These are phyloP conservation scores for Hygrophoropsis aurantiaca DNA, from an alignment of 768 basidiomycete genomes.

Conservation along the genomic window DNA sequence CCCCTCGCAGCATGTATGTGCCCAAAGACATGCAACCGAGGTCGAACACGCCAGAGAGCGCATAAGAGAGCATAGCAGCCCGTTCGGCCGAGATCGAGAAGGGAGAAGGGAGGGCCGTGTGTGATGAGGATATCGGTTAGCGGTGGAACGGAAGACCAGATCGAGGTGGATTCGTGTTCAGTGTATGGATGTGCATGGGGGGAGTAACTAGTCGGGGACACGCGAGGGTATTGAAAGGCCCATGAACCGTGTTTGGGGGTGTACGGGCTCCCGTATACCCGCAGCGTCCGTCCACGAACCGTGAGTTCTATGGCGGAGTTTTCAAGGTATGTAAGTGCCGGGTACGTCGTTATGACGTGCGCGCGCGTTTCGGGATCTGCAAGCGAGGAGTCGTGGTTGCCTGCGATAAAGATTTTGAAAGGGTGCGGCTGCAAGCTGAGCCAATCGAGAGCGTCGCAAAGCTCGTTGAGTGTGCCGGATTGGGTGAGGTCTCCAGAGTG, in stretches of 20 bases:
- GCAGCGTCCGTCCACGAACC: conserved; percentile 29
- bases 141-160: conserved; percentile 32
- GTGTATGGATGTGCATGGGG: too few relatives aligned
- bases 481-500: conserved; percentile 42
- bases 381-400: conserved; percentile 41
- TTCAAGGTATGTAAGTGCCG: conserved; percentile 37
- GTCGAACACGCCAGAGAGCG: conserved; percentile 34
- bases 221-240: conserved; percentile 38
- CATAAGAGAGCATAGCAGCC: conserved; percentile 35
- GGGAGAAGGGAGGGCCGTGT: conserved; percentile 39
- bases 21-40: conserved; percentile 40
- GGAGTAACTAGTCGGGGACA: too few relatives aligned
- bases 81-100: conserved; percentile 27
- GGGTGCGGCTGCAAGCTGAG: conserved; percentile 32
- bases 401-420: conserved; percentile 42
- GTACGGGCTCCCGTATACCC: conserved; percentile 39
- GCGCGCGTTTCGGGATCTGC: conserved; percentile 12
- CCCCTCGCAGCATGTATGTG: conserved; percentile 42
- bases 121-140: conserved; percentile 41
- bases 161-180: too few relatives aligned
- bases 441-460: too few relatives aligned
- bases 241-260: conserved; percentile 38
- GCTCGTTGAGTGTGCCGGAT: conserved; percentile 33
- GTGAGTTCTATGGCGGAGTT: conserved; percentile 27
- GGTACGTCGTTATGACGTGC: conserved; percentile 18